A percentile compares a stretch with the other conserved stretches of the same genome.
phyloP scores from a whole-genome alignment of 2,329 filamentous ascomycete species.

The Aspergillus oerlinghausenensis region DNA sequence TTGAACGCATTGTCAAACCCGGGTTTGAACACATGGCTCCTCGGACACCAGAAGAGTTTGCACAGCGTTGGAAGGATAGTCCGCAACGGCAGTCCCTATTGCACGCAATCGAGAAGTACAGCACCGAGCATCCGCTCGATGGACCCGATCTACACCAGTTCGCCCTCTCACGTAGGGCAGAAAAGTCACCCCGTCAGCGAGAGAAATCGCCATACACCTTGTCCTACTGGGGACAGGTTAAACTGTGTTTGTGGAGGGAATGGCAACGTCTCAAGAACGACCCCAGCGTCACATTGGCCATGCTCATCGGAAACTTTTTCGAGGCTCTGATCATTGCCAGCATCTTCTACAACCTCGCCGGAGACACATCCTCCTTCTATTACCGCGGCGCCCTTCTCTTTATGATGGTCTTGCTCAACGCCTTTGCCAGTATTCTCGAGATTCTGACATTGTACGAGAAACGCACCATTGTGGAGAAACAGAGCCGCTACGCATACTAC shows the following conservation, averaged over 20 bases:
- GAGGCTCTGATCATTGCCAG: conserved; percentile 71
- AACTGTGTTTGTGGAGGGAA: conserved; percentile 72
- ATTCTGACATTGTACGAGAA: conserved; percentile 16
- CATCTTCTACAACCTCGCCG: conserved; percentile 72
- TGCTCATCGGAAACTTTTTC: conserved; percentile 60
- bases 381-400: conserved; percentile 72
- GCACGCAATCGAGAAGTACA: conserved; percentile 31
- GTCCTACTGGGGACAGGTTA: conserved; percentile 67
- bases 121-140: conserved; percentile 30
- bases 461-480: conserved; percentile 15
- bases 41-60: conserved; percentile 65
- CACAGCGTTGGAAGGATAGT: conserved; percentile 48
- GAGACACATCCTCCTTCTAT: conserved; percentile 65
- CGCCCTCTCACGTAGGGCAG: conserved; percentile 28
- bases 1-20: conserved; percentile 49
- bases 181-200: conserved; percentile 45
- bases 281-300: conserved; percentile 63
- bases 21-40: conserved; percentile 61
- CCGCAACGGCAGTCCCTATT: conserved; percentile 36
- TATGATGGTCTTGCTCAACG: conserved; percentile 79
- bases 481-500: conserved; percentile 13
- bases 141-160: conserved; percentile 29
- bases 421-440: conserved; percentile 70
- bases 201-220: conserved; percentile 74
- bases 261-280: conserved; percentile 71